These are phyloP conservation scores for Ceratocystis albifundus DNA, from an alignment of 2,329 filamentous ascomycete genomes.

Conservation along the genomic window DNA sequence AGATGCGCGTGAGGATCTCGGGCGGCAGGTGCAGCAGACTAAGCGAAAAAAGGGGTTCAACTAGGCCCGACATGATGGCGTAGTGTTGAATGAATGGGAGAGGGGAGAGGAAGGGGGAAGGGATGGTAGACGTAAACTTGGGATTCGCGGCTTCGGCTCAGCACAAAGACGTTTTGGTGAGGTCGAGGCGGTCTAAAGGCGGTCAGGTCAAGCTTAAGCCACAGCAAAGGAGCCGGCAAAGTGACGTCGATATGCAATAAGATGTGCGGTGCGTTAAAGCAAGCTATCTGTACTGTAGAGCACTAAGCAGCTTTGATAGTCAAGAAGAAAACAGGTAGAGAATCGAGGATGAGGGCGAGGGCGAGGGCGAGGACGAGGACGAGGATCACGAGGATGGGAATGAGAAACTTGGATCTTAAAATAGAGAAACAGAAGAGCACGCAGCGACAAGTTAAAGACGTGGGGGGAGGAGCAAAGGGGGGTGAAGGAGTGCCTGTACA, in stretches of 20 bases:
- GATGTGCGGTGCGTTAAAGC: slow-evolving; percentile 1
- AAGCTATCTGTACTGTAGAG: not conserved
- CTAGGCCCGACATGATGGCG: not conserved
- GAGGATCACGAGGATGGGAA: too few species aligned
- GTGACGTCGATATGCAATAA: slow-evolving; percentile 8
- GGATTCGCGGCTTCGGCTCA: not conserved
- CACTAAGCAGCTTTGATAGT: not conserved
- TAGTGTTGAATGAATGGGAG: too few species aligned
- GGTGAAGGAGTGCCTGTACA: too few species aligned
- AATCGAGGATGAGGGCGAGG: too few species aligned
- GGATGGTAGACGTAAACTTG: not conserved
- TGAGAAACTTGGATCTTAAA: too few species aligned
- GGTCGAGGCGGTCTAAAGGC: not conserved
- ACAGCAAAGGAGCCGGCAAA: not conserved
- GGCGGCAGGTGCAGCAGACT: slow-evolving; percentile 9
- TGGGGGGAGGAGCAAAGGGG: too few species aligned
- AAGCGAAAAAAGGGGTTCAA: not conserved
- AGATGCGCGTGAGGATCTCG: slow-evolving; percentile 13
- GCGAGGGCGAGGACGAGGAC: too few species aligned
- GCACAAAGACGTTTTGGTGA: not conserved
- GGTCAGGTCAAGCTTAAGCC: not conserved
- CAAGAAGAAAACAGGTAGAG: too few species aligned
- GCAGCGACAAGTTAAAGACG: too few species aligned
- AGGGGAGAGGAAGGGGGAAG: not conserved
- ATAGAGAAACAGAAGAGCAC: too few species aligned